A percentile compares a stretch with the other conserved stretches of the same genome.
phyloP scores from a whole-genome alignment of 73 alveolate species.

The Effrenium voratum region DNA sequence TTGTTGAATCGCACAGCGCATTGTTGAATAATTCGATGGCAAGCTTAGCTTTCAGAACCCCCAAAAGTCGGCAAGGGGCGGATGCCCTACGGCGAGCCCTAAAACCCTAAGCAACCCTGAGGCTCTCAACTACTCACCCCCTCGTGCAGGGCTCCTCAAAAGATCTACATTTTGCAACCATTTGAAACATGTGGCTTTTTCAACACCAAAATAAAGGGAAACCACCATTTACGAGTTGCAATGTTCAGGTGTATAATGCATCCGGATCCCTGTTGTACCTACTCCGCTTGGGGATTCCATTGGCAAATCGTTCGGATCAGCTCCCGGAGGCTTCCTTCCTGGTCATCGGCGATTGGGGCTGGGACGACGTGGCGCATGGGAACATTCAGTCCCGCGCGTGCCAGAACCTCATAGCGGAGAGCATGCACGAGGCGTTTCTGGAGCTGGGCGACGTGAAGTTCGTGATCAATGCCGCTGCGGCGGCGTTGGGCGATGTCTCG shows the following conservation, averaged over 20 bases:
- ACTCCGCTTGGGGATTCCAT: background rate
- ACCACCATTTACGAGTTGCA: background rate
- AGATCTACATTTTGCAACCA: background rate
- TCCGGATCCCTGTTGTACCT: background rate
- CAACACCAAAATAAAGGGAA: background rate
- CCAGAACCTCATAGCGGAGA: conserved; percentile 39
- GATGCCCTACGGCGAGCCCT: too few species aligned
- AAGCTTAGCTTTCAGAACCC: too few species aligned
- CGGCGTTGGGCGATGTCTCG: too few species aligned
- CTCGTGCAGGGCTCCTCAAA: too few species aligned
- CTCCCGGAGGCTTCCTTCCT: conserved; percentile 34
- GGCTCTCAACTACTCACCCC: too few species aligned
- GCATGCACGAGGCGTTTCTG: conserved; percentile 41
- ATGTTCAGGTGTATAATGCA: background rate
- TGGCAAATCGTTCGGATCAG: background rate
- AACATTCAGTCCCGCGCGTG: conserved; percentile 21
- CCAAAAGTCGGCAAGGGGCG: too few species aligned
- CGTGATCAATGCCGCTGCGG: conserved; percentile 64
- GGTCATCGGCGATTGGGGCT: conserved; percentile 91
- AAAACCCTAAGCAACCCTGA: too few species aligned
- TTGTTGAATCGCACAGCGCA: too few species aligned
- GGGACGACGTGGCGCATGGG: conserved; percentile 62
- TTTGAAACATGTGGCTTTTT: background rate
- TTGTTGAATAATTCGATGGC: too few species aligned
- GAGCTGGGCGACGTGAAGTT: conserved; percentile 81